A percentile compares a stretch with the other conserved stretches of the same genome.
Conservation (phyloP, 192 early-diverging fungal species). For the Backusella circina region DNA sequence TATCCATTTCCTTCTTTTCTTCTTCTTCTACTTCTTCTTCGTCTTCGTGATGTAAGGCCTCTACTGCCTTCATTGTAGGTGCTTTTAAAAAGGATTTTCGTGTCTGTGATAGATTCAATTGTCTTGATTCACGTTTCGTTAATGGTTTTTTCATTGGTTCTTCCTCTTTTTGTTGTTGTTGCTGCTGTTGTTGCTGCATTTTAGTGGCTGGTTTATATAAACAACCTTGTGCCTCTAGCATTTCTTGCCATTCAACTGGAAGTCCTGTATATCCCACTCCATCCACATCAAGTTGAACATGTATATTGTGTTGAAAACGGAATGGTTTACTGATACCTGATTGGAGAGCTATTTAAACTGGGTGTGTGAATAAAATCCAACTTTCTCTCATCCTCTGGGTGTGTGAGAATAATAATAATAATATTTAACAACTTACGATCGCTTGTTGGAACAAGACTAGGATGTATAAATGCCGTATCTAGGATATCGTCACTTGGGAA, state of each 20-base stretch:
- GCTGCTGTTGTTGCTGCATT: background rate
- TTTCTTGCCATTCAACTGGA: conserved; percentile 43
- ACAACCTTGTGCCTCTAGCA: background rate
- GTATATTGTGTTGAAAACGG: conserved; percentile 47
- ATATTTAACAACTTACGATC: background rate
- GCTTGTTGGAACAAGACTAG: conserved; percentile 44
- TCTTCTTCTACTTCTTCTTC: background rate
- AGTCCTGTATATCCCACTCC: conserved; percentile 31
- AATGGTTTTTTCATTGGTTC: background rate
- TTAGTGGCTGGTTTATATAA: background rate
- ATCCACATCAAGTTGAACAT: conserved; percentile 40
- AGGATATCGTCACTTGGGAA: conserved; percentile 51
- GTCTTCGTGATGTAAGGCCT: background rate
- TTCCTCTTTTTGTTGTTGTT: background rate
- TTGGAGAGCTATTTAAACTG: conserved; percentile 6
- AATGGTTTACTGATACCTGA: conserved; percentile 45
- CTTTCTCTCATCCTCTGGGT: background rate
- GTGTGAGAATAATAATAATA: background rate
- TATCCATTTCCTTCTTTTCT: background rate
- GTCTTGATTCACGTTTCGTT: background rate
- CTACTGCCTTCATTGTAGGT: background rate
- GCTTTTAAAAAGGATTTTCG: background rate
- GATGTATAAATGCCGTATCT: conserved; percentile 49
- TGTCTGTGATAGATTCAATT: conserved; percentile 2
- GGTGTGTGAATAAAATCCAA: background rate